Evolutionary conservation across 768 basidiomycete species (phyloP).

Genomic region (Fomitopsis serialis): DNA sequence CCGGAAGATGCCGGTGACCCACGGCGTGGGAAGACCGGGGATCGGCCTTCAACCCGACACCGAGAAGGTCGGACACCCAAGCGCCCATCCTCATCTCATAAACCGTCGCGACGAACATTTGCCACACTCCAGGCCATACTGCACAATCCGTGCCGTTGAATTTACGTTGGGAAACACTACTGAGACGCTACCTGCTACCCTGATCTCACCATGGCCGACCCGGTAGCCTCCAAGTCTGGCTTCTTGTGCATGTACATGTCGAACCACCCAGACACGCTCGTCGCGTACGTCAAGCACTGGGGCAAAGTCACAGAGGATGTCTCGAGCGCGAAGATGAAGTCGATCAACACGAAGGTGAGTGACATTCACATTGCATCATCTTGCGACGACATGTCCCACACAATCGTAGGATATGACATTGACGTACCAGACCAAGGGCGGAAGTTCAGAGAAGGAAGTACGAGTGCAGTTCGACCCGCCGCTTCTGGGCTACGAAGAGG

Average conservation of each 20-base stretch:
- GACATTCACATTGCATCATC: background rate
- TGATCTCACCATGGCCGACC: conserved; percentile 70
- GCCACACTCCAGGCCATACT: too few species aligned
- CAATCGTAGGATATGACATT: conserved; percentile 60
- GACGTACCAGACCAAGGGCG: conserved; percentile 49
- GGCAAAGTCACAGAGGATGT: conserved; percentile 56
- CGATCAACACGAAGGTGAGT: conserved; percentile 60
- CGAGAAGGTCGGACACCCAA: too few species aligned
- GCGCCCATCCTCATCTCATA: too few species aligned
- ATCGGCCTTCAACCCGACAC: too few species aligned
- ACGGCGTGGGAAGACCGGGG: too few species aligned
- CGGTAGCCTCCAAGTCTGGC: conserved; percentile 67
- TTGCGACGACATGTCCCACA: background rate
- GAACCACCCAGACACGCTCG: conserved; percentile 76
- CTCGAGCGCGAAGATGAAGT: conserved; percentile 61
- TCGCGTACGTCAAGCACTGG: conserved; percentile 77
- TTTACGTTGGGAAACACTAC: too few species aligned
- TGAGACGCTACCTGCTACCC: too few species aligned
- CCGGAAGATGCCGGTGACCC: too few species aligned
- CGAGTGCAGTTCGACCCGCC: conserved; percentile 65
- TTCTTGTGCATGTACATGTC: conserved; percentile 86
- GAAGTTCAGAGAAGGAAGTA: conserved; percentile 40
- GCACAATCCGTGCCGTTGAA: too few species aligned
- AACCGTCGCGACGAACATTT: too few species aligned
- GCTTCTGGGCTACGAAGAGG: conserved; percentile 69